Evolutionary conservation across 768 basidiomycete genomes (phyloP), one percentile per base, ranked within the genome.

Genomic region (Strobilomyces echinocephalus): DNA sequence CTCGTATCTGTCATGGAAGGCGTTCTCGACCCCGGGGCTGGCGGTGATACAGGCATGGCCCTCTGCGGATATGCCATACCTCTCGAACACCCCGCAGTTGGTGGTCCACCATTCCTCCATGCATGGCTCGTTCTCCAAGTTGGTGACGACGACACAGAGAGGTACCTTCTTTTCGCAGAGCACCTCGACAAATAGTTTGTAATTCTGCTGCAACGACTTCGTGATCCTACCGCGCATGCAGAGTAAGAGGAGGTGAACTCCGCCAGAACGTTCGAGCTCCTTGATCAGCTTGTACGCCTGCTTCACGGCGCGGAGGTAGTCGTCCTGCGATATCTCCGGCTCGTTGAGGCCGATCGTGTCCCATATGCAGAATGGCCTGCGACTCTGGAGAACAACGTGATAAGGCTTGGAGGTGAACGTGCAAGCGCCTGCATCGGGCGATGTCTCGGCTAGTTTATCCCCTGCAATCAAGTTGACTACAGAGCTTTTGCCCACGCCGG

Each of bases 1-100:
- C 12, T 65, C 52, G 46, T 72, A 73, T 50, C 67, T 67, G 2
- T 54, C 56, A 10, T 53, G 53, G 44, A 68, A 68, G 26, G 50
- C 47, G 39, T 61, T 50, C 0, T 43, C 62, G 11, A 57, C 51
- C 16, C 73, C 67, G 15, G 61, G 53, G 39, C 47, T 67, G 14
- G 73, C 68, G 14, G 74, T 75, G 55, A 77, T 66, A 53, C 77
- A 77, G 4, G 74, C 77, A 18, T 73, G 69, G 15, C 69, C 73
- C 12, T 58, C 33, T 0, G 64, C 54, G 33, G 48, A 41, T 57
- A 77, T 73, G 1, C 59, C 61, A 39, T 66, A 64, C 14, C 18
- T 35, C 39, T 52, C 53, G 53, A 78, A 77, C 4, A 28, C 40
- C 12, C 33, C 31, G 44, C 69, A n/a, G 52, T 76, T 76, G 34